Evolutionary conservation across 306 rosid genomes (phyloP).

Genomic region (Corylus avellana): DNA sequence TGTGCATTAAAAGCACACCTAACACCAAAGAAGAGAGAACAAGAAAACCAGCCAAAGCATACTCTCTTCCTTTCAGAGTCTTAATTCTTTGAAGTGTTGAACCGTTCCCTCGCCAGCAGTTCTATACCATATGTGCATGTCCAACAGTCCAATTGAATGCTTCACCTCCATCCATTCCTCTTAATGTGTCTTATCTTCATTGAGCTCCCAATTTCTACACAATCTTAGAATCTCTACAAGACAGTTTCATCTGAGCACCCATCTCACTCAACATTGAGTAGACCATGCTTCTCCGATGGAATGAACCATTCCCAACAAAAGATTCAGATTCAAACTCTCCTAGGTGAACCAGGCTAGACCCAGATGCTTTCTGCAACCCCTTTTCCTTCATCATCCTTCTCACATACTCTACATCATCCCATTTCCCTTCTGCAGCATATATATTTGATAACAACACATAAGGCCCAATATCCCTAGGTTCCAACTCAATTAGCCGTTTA

Average conservation of each 20-base stretch:
- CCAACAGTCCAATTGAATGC: not conserved
- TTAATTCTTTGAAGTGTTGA: conserved; percentile 6
- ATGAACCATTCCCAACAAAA: conserved; percentile 27
- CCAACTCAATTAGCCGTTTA: conserved; percentile 58
- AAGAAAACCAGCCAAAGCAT: too few relatives aligned
- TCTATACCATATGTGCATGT: not conserved
- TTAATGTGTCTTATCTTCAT: conserved; percentile 4
- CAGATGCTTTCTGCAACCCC: conserved; percentile 50
- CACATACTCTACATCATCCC: conserved; percentile 63
- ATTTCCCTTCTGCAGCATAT: conserved; percentile 63
- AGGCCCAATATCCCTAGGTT: conserved; percentile 61
- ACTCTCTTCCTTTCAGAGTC: conserved; percentile 14
- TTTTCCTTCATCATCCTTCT: conserved; percentile 56
- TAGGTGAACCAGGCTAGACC: conserved; percentile 46
- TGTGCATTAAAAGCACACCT: too few relatives aligned
- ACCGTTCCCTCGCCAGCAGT: not conserved
- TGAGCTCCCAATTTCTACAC: conserved; percentile 7
- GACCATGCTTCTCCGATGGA: conserved; percentile 45
- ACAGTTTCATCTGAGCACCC: conserved; percentile 45
- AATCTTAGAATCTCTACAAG: conserved; percentile 22
- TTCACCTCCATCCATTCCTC: not conserved
- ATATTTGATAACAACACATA: conserved; percentile 59
- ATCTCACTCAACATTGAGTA: conserved; percentile 60
- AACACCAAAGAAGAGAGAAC: too few relatives aligned
- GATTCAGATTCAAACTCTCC: conserved; percentile 43